Evolutionary conservation across 352 stramenopile genomes (phyloP), one percentile per base, ranked within the genome.

Genomic region (Stramenopiles sp.): DNA sequence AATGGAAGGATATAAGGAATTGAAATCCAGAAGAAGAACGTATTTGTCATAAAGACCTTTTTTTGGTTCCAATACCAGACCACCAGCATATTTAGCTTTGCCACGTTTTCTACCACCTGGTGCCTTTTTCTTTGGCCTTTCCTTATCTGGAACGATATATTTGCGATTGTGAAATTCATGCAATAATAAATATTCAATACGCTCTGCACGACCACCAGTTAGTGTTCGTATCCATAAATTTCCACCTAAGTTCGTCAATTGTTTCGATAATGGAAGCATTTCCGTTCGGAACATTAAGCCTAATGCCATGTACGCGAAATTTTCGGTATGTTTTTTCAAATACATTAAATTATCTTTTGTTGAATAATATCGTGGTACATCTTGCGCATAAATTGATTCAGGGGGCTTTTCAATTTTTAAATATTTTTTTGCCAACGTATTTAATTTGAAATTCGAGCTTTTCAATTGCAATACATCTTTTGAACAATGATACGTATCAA

Each of bases 11-110:
- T 99, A 99, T 80, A 99, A 88, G 89, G 92, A 98, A 88, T 98
- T 99, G 86, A 99, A 99, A 91, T 99, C 97, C 53, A 99, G 84
- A 69, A 99, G 85, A 77, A 99, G 89, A 79, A 99, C 97, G 84
- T 97, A 99, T 76, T 97, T 97, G 87, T 99, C 97, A 86, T 99
- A 99, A 0, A 99, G 86, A 31, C 96, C 96, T 82, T 97, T 97
- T 87, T 99, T 99, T 0, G 97, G 97, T 65, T 98, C 96, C 83
- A 99, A 93, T 33, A 99, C 96, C 83, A 99, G 93, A 83, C 97
- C 97, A 85, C 96, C 96, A 30, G 90, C 91, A 84, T 99, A 99
- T n/a, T 94, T 96, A 1, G 94, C 91, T 81, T 95, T 93, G 30
- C 91, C 88, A 82, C 82, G 32, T 81, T 84, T 6, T 43, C 81